Conservation (phyloP, 1,284 basidiomycete species). For the Trichosporon sp. region DNA sequence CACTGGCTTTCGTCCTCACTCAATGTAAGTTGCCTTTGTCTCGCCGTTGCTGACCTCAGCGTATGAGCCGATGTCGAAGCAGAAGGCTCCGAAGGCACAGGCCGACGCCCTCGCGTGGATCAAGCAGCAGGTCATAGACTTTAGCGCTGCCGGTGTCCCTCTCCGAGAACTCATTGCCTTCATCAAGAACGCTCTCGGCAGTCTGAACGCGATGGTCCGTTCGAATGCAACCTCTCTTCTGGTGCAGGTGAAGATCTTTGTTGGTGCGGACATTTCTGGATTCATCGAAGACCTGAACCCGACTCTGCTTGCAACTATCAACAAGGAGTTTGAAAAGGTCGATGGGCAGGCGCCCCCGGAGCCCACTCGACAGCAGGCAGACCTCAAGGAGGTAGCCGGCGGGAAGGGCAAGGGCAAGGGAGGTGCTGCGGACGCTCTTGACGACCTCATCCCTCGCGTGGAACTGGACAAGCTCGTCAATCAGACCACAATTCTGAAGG, state of each 20-base stretch:
- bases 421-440: constrained; percentile 63
- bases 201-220: constrained; percentile 89
- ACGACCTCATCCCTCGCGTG: constrained; percentile 90
- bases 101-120: constrained; percentile 90
- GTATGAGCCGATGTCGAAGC: constrained; percentile 84
- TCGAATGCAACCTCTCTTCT: constrained; percentile 92
- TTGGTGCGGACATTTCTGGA: constrained; percentile 83
- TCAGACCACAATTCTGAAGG: constrained; percentile 73
- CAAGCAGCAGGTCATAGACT: constrained; percentile 80
- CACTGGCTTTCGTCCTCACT: constrained; percentile 85
- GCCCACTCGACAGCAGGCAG: constrained; percentile 68
- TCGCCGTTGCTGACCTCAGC: constrained; percentile 51
- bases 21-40: constrained; percentile 60
- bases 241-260: constrained; percentile 85
- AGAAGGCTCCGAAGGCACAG: constrained; percentile 95
- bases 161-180: constrained; percentile 84
- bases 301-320: constrained; percentile 85
- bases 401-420: constrained; percentile 51
- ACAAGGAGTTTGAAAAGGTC: constrained; percentile 89
- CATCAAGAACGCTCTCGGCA: constrained; percentile 78
- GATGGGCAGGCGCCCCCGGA: constrained; percentile 71
- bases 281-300: constrained; percentile 93
- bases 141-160: constrained; percentile 82
- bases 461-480: constrained; percentile 84
- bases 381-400: constrained; percentile 56